A percentile compares a stretch with the other conserved stretches of the same genome.
These are phyloP conservation scores for Pyrenopolyporus hunteri DNA, from an alignment of 495 filamentous ascomycete genomes.

Conservation along the genomic window DNA sequence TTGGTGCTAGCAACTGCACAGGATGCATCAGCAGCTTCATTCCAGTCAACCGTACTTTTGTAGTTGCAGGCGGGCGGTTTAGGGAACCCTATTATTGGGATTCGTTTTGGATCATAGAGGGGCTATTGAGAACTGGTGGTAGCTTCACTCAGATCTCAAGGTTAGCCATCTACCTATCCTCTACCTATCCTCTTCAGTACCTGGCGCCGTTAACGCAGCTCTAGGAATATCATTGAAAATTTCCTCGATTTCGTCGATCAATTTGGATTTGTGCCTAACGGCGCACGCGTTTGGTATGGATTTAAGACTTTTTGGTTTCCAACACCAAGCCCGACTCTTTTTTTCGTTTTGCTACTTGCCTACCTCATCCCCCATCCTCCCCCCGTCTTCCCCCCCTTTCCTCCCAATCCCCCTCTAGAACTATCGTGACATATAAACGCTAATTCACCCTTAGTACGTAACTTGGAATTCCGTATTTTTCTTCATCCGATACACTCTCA, in stretches of 20 bases:
- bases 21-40: constrained; percentile 57
- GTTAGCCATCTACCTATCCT: constrained; percentile 6
- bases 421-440: neutral
- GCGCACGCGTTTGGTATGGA: constrained; percentile 48
- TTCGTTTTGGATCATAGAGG: constrained; percentile 59
- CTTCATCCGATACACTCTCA: neutral
- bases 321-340: neutral
- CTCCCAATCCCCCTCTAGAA: neutral
- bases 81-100: constrained; percentile 62
- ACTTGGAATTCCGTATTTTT: neutral
- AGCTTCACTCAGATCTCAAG: constrained; percentile 54
- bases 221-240: constrained; percentile 58
- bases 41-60: constrained; percentile 58
- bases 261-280: constrained; percentile 59
- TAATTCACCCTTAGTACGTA: constrained; percentile 25
- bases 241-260: constrained; percentile 57
- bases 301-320: too few relatives aligned
- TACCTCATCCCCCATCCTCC: too few relatives aligned
- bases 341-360: too few relatives aligned
- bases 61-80: constrained; percentile 58
- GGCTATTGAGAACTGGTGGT: constrained; percentile 56
- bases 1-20: constrained; percentile 48
- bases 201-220: neutral
- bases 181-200: neutral
- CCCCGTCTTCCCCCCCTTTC: neutral